Evolutionary conservation across 441 rosid genomes (phyloP), one percentile per base, ranked within the genome.

Genomic region (Populus hybrid): DNA sequence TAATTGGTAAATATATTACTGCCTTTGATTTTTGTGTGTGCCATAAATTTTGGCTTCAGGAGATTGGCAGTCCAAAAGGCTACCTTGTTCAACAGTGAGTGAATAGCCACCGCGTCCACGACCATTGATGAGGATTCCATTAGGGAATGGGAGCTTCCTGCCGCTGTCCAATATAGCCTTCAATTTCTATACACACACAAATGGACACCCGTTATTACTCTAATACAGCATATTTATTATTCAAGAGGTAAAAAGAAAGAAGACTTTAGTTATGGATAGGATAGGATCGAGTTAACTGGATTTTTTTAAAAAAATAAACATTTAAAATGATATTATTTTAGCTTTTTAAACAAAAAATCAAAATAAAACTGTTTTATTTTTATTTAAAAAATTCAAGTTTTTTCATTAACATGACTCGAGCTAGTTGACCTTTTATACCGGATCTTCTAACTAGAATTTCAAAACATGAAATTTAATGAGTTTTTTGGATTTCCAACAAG

Each of bases 71-170:
- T 20, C 24, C 8, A 3, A 35, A 7, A 5, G 16, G 16, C 8
- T 79, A 89, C 95, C 99, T 87, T 91, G 92, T 73, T 91, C 95
- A 57, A 95, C 94, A 16, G 80, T 88, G 14, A 95, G 82, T 65
- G 81, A 75, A 63, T 90, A 90, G 78, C 99, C 97, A 34, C 68
- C 84, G 6, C 89, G 81, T 24, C 97, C 92, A 3, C 96, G 90
- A 0, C 99, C 99, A 74, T 95, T 95, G 83, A 96, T 92, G 78
- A 96, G 93, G 77, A 96, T 88, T 68, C 93, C 98, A 78, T 90
- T 92, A 64, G 99, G 91, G 64, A 79, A 77, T 26, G 88, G 90
- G 23, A 96, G 82, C 81, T 85, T 90, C 74, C 73, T 90, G 4
- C 99, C 98, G 3, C 77, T 8, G 35, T 94, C 95, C 72, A 94